These are phyloP conservation scores for Oryza glumipatula DNA, from an alignment of 176 grass and related monocot genomes.

Conservation along the genomic window DNA sequence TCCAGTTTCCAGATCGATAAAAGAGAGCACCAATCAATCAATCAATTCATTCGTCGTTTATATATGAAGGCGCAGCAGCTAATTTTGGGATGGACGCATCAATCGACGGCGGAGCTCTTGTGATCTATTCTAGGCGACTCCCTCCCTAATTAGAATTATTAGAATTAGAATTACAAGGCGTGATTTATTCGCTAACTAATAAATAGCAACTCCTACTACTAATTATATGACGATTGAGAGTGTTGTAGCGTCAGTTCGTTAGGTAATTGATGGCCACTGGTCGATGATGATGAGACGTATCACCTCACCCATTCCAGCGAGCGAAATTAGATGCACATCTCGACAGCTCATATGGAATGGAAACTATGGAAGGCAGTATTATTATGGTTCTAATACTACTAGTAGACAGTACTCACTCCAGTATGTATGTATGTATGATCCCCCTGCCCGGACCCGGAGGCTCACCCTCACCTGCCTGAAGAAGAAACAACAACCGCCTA, in stretches of 20 bases:
- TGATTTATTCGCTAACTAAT: neutral
- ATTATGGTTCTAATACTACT: too few relatives aligned
- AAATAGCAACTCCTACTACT: too few relatives aligned
- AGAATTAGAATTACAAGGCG: neutral
- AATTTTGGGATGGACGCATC: neutral
- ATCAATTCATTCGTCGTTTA: neutral
- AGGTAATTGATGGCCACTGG: neutral
- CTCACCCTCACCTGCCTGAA: neutral
- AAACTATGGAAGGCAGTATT: too few relatives aligned
- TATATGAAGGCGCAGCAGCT: neutral
- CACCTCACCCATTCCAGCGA: neutral
- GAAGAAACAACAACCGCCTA: constrained; percentile 1
- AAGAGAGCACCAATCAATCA: neutral
- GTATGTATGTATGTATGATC: too few relatives aligned
- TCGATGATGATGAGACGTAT: neutral
- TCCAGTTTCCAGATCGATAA: neutral
- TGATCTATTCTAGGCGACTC: neutral
- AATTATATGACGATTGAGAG: too few relatives aligned
- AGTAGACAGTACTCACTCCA: too few relatives aligned
- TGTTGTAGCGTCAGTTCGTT: neutral
- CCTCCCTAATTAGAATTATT: constrained; percentile 5
- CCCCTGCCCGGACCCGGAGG: too few relatives aligned
- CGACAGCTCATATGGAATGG: neutral
- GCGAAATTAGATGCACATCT: neutral
- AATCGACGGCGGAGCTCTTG: neutral